These are phyloP conservation scores for Paecilomyces niveus DNA, from an alignment of 2,329 filamentous ascomycete species.

Conservation along the genomic window DNA sequence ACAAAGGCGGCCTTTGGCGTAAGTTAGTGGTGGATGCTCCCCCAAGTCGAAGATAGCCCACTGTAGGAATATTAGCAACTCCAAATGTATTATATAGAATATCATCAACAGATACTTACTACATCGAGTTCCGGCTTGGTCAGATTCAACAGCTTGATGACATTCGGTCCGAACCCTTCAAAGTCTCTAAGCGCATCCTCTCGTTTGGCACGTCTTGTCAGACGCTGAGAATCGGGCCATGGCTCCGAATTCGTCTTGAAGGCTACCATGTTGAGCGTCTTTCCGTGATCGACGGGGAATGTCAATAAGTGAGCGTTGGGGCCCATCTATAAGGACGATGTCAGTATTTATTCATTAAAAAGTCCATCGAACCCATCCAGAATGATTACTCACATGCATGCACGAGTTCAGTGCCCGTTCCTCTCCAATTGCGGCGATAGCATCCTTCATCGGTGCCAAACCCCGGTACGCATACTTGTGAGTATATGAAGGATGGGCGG, in stretches of 20 bases:
- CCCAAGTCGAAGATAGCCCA: conserved; percentile 37
- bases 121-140: conserved; percentile 21
- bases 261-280: conserved; percentile 42
- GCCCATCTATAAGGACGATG: conserved; percentile 20
- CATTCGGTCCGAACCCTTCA: not conserved
- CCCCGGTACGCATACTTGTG: conserved; percentile 49
- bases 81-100: not conserved
- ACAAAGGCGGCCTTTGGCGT: conserved; percentile 25
- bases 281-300: conserved; percentile 43
- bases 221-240: conserved; percentile 13
- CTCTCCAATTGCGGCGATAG: conserved; percentile 39
- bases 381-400: conserved; percentile 19
- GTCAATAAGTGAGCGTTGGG: conserved; percentile 41
- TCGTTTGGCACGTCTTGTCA: conserved; percentile 8
- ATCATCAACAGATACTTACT: conserved; percentile 6
- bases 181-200: conserved; percentile 1
- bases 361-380: not conserved
- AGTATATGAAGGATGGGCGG: conserved; percentile 41
- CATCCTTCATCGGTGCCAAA: conserved; percentile 44
- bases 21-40: conserved; percentile 30
- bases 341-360: not conserved
- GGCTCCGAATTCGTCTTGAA: conserved; percentile 25
- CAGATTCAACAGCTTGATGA: conserved; percentile 8
- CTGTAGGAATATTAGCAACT: conserved; percentile 13
- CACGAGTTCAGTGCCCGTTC: conserved; percentile 30